phyloP scores from a whole-genome alignment of 352 stramenopile species.

The Pythium aquatile region DNA sequence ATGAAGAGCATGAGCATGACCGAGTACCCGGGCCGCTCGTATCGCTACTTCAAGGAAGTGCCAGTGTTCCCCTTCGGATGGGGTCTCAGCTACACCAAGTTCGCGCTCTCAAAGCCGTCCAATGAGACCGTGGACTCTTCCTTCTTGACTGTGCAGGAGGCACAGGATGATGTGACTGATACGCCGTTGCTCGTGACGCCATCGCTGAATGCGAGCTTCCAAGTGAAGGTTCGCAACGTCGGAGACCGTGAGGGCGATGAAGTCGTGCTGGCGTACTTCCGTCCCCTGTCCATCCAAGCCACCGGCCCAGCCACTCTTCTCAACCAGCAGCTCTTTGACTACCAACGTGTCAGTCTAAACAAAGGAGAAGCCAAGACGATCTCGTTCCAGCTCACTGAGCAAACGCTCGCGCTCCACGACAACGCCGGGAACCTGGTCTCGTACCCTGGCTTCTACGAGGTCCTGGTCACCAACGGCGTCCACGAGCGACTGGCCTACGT shows the following conservation, averaged over 20 bases:
- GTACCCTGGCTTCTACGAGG: constrained; percentile 71
- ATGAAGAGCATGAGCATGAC: constrained; percentile 93
- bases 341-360: constrained; percentile 50
- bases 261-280: constrained; percentile 81
- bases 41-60: constrained; percentile 89
- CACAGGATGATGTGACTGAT: background rate
- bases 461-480: constrained; percentile 74
- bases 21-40: constrained; percentile 84
- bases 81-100: constrained; percentile 90
- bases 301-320: constrained; percentile 58
- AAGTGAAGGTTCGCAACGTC: constrained; percentile 56
- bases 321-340: constrained; percentile 79
- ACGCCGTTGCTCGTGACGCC: constrained; percentile 33
- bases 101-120: constrained; percentile 35
- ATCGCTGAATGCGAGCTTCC: constrained; percentile 41
- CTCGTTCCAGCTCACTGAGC: constrained; percentile 41
- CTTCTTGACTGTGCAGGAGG: constrained; percentile 7
- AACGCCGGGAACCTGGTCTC: constrained; percentile 48
- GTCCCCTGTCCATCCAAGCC: constrained; percentile 51
- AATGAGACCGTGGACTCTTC: constrained; percentile 10
- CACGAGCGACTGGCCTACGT: constrained; percentile 63
- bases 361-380: constrained; percentile 38
- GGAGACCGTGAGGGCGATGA: constrained; percentile 55
- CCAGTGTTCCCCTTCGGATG: constrained; percentile 89
- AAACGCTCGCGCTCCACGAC: constrained; percentile 57